These are phyloP conservation scores for Aspergillus diversus DNA, from an alignment of 495 filamentous ascomycete species.

Conservation along the genomic window DNA sequence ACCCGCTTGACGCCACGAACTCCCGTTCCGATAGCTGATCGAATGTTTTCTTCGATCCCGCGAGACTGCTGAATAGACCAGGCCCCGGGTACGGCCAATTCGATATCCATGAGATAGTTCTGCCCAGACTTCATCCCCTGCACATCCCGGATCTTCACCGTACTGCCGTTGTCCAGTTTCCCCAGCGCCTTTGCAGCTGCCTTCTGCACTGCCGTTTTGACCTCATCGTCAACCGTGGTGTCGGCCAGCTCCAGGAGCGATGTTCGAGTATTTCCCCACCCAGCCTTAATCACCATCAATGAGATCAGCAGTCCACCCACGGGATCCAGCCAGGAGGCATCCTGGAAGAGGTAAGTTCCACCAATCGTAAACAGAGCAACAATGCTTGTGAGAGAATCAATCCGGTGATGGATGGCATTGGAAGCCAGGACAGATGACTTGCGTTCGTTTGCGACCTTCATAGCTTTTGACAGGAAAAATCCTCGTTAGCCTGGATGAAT, in stretches of 20 bases:
- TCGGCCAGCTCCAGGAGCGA: constrained; percentile 89
- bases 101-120: constrained; percentile 89
- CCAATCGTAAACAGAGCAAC: constrained; percentile 87
- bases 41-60: constrained; percentile 71
- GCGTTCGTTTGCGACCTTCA: constrained; percentile 93
- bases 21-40: constrained; percentile 68
- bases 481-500: constrained; percentile 15
- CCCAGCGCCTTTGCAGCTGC: constrained; percentile 63
- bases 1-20: constrained; percentile 82
- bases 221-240: constrained; percentile 81
- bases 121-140: constrained; percentile 92
- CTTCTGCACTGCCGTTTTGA: constrained; percentile 68
- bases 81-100: constrained; percentile 71
- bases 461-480: constrained; percentile 58
- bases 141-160: constrained; percentile 69
- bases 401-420: constrained; percentile 93
- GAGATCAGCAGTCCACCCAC: constrained; percentile 91
- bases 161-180: constrained; percentile 37
- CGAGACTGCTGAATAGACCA: constrained; percentile 72
- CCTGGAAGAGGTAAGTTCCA: constrained; percentile 81
- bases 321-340: constrained; percentile 92
- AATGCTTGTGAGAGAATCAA: constrained; percentile 92
- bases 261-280: constrained; percentile 79
- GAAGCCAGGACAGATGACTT: constrained; percentile 96
- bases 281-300: constrained; percentile 88